A percentile compares a stretch with the other conserved stretches of the same genome.
These are phyloP conservation scores for Auriscalpium vulgare DNA, from an alignment of 768 basidiomycete genomes.

Conservation along the genomic window DNA sequence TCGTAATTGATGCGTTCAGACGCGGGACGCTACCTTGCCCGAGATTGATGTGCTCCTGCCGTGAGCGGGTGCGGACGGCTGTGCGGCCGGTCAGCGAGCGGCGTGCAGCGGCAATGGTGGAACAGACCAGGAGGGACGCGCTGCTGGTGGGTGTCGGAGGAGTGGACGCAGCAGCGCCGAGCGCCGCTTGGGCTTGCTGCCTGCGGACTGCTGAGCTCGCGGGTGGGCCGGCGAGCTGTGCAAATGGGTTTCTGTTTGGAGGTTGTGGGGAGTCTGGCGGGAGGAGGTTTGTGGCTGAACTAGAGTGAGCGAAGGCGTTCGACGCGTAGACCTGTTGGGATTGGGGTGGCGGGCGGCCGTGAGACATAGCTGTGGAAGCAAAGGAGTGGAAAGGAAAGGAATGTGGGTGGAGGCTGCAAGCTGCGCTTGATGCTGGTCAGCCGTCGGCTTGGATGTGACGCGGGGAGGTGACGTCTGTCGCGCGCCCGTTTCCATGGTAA, in stretches of 20 bases:
- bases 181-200: not conserved
- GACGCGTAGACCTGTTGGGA: not conserved
- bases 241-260: not conserved
- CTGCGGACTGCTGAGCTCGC: not conserved
- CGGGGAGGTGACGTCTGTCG: not conserved
- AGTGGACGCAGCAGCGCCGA: not conserved
- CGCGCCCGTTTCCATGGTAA: not conserved
- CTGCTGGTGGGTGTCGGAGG: not conserved
- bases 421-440: not conserved
- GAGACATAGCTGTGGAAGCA: not conserved
- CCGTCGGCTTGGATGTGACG: not conserved
- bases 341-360: not conserved
- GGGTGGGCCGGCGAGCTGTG: not conserved
- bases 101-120: no score
- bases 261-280: not conserved
- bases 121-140: not conserved
- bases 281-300: not conserved
- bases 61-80: no score
- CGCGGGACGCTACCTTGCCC: not conserved
- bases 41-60: no score
- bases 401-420: not conserved
- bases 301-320: not conserved
- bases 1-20: not conserved
- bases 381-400: not conserved
- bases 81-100: no score